Evolutionary conservation across 139 green algal genomes (phyloP).

Genomic region (Coelastrella sp.): DNA sequence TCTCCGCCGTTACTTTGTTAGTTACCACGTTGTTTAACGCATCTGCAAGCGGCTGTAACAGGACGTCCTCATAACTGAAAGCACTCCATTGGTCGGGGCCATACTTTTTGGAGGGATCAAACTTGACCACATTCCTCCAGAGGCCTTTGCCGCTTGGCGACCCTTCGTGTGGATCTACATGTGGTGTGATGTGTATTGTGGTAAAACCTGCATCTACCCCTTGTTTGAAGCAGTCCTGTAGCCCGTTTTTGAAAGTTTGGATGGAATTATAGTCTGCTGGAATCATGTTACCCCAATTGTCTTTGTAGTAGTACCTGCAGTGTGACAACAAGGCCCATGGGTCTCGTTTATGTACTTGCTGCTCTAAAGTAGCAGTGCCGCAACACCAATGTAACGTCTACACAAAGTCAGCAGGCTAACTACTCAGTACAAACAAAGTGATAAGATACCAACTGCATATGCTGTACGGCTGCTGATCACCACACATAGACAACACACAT

Average conservation of each 20-base stretch:
- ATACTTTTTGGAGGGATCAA: not conserved
- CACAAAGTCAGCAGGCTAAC: too few species aligned
- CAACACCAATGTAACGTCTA: not conserved
- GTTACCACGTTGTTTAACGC: conserved; percentile 3
- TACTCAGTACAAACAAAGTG: too few species aligned
- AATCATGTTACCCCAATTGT: not conserved
- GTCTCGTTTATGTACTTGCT: not conserved
- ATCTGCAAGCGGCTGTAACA: conserved; percentile 4
- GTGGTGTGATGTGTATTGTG: not conserved
- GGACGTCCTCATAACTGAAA: not conserved
- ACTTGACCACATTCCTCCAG: conserved; percentile 25
- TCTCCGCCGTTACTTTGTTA: not conserved
- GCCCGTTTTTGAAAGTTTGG: not conserved
- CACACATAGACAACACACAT: too few species aligned
- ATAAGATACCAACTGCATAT: too few species aligned
- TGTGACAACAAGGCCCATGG: not conserved
- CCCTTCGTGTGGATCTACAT: not conserved
- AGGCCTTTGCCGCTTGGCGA: not conserved
- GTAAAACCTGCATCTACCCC: conserved; percentile 24
- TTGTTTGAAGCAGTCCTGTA: conserved; percentile 16
- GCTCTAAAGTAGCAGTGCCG: not conserved
- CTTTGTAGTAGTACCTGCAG: conserved; percentile 31
- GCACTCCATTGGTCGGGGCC: not conserved
- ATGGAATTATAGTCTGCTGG: not conserved
- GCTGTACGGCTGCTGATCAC: too few species aligned